Percentiles rank a stretch among this genome's conserved stretches.
Evolutionary conservation across 129 eudicot genomes (phyloP).

Genomic region (Flaveria bidentis): DNA sequence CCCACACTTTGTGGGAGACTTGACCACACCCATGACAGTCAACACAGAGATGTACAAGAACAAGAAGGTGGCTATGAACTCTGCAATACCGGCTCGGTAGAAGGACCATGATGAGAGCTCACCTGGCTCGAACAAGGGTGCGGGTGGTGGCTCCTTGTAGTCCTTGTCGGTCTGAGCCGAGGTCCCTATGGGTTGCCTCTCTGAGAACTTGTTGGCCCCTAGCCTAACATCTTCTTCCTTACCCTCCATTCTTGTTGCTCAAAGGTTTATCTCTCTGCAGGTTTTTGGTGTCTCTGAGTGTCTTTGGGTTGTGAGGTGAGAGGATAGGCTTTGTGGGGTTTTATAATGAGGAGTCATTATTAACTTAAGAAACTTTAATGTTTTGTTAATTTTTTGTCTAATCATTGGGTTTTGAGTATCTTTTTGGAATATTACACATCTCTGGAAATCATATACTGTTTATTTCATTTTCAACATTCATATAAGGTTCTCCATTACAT

Average conservation of each 20-base stretch:
- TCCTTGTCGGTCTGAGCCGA: constrained; percentile 83
- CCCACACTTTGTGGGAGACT: constrained; percentile 59
- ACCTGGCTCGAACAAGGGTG: constrained; percentile 83
- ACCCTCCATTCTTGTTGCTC: constrained; percentile 51
- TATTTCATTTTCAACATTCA: too few species aligned
- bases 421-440: not conserved
- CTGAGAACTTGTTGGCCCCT: constrained; percentile 83
- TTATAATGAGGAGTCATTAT: constrained; percentile 39
- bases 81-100: constrained; percentile 88
- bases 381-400: not conserved
- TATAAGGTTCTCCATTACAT: too few species aligned
- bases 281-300: too few species aligned
- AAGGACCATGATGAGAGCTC: constrained; percentile 83
- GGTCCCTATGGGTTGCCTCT: constrained; percentile 70
- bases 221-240: constrained; percentile 83
- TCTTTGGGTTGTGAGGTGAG: constrained; percentile 21
- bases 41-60: constrained; percentile 66
- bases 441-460: too few species aligned
- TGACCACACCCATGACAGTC: constrained; percentile 76
- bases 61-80: constrained; percentile 87
- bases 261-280: not conserved
- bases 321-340: constrained; percentile 39
- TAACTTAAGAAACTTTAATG: constrained; percentile 13
- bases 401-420: constrained; percentile 25
- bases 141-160: constrained; percentile 80